Percentiles rank a stretch among this genome's conserved stretches.
These are phyloP conservation scores for Sugiyamaella neomexicana DNA, from an alignment of 1,139 yeast species.

Conservation along the genomic window DNA sequence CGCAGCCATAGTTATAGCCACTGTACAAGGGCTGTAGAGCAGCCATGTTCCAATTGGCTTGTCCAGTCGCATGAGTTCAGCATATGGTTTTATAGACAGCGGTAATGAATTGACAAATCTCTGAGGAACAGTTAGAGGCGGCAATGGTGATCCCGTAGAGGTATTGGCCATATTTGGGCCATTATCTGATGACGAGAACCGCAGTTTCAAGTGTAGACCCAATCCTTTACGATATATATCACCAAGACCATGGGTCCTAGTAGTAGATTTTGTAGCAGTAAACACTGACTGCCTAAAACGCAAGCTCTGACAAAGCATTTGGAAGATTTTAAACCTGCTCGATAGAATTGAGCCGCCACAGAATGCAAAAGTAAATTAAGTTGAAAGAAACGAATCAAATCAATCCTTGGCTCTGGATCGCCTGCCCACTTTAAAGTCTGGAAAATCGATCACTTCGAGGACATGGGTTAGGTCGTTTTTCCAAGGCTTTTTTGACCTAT, in stretches of 20 bases:
- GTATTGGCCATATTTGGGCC: neutral
- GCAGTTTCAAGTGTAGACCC: neutral
- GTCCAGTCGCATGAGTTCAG: slow-evolving; percentile 86
- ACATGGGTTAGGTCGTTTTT: no score
- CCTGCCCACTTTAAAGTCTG: no score
- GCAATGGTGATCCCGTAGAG: neutral
- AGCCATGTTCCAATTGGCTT: slow-evolving; percentile 93
- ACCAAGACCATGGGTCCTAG: neutral
- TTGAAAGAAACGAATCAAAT: no score
- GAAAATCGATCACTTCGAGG: no score
- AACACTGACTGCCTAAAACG: neutral
- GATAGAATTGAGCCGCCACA: no score
- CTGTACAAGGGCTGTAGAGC: slow-evolving; percentile 72
- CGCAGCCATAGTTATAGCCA: slow-evolving; percentile 89
- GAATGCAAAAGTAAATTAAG: no score
- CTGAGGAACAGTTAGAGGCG: slow-evolving; percentile 33
- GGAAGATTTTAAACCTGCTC: neutral
- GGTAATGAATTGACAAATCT: slow-evolving; percentile 60
- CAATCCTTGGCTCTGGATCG: no score
- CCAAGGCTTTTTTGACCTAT: no score
- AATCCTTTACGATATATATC: neutral
- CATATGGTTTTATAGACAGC: slow-evolving; percentile 75
- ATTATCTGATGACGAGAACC: slow-evolving; percentile 5
- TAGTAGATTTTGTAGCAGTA: neutral
- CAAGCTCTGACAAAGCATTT: slow-evolving; percentile 4